Conservation (phyloP, 106 monocot species). For the Dendrobium officinale region DNA sequence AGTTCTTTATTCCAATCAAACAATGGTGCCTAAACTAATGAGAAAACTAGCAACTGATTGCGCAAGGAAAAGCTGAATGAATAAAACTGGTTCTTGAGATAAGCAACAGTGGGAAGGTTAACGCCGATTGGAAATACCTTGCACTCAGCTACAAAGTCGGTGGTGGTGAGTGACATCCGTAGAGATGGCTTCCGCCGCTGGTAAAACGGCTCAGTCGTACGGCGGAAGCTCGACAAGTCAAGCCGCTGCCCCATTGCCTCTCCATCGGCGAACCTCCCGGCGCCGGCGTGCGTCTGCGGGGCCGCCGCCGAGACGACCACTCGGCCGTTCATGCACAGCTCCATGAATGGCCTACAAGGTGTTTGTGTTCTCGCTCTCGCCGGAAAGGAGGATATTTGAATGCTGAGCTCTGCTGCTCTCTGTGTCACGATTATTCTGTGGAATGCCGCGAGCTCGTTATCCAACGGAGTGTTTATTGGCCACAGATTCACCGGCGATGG, state of each 20-base stretch:
- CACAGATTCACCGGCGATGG: not conserved
- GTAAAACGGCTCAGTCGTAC: no score
- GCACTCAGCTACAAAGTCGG: conserved; percentile 19
- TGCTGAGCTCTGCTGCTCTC: not conserved
- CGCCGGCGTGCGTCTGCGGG: not conserved
- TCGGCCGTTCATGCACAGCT: conserved; percentile 20
- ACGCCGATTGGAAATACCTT: conserved; percentile 12
- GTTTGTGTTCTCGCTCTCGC: not conserved
- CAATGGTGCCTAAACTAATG: no score
- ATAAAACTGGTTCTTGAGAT: not conserved
- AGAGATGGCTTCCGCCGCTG: not conserved
- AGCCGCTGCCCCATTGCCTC: conserved; percentile 37
- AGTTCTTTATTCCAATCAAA: no score
- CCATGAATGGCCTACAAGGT: conserved; percentile 5
- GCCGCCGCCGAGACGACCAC: conserved; percentile 1
- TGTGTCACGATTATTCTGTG: not conserved
- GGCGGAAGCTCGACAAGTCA: not conserved
- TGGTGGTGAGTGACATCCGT: conserved; percentile 39
- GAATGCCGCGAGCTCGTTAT: not conserved
- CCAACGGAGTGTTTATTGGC: not conserved
- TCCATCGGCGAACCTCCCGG: conserved; percentile 10
- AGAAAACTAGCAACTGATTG: no score
- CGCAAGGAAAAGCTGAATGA: no score
- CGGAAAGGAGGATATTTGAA: not conserved
- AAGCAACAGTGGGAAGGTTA: no score